These are phyloP conservation scores for Boletus subcaerulescens DNA, from an alignment of 768 basidiomycete species.

Conservation along the genomic window DNA sequence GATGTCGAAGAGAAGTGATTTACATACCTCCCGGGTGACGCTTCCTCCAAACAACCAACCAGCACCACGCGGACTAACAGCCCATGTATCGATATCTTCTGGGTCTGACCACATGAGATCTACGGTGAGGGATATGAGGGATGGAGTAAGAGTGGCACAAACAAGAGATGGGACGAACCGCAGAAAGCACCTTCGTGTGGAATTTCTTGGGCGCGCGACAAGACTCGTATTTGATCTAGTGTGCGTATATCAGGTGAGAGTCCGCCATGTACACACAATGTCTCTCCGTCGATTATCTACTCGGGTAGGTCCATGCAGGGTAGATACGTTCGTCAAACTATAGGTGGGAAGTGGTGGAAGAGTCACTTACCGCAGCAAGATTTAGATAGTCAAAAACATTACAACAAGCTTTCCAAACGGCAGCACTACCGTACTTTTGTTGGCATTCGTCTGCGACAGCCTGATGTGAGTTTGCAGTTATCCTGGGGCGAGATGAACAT, in stretches of 20 bases:
- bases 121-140: slow-evolving; percentile 25
- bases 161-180: slow-evolving; percentile 40
- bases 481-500: neutral
- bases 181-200: slow-evolving; percentile 99
- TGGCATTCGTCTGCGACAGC: slow-evolving; percentile 81
- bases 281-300: slow-evolving; percentile 91
- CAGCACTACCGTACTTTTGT: slow-evolving; percentile 93
- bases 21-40: slow-evolving; percentile 76
- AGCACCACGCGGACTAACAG: slow-evolving; percentile 92
- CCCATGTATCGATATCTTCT: slow-evolving; percentile 94
- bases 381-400: slow-evolving; percentile 95
- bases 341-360: neutral
- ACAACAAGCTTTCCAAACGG: slow-evolving; percentile 97
- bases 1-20: neutral
- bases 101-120: slow-evolving; percentile 99
- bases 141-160: neutral
- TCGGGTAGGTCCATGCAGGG: neutral
- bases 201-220: slow-evolving; percentile 95
- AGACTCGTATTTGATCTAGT: slow-evolving; percentile 88
- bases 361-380: slow-evolving; percentile 74
- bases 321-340: neutral
- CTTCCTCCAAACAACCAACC: slow-evolving; percentile 91
- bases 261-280: slow-evolving; percentile 93
- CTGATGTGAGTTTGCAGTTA: neutral
- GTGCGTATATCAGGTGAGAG: slow-evolving; percentile 95